Conservation (phyloP, 768 basidiomycete species). For the Tulasnella sp. region DNA sequence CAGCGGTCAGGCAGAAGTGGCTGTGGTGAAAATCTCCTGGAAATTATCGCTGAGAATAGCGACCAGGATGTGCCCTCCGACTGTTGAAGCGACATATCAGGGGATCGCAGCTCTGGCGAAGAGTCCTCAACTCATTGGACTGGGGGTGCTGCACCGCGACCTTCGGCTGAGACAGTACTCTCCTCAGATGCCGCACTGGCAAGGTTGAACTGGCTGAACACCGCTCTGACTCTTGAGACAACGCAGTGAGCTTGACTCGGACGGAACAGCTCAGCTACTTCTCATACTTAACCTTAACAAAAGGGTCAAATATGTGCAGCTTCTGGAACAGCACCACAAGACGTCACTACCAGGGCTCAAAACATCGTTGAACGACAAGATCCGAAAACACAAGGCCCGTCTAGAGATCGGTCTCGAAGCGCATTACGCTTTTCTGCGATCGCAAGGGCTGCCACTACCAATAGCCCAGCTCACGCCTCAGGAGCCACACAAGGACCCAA, state of each 20-base stretch:
- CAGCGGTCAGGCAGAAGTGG: no score
- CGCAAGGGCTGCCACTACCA: no score
- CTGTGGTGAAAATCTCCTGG: no score
- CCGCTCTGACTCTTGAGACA: not conserved
- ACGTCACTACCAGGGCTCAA: not conserved
- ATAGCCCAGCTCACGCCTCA: not conserved
- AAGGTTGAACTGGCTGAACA: not conserved
- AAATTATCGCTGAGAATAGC: no score
- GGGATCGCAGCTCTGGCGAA: no score
- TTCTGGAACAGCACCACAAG: not conserved
- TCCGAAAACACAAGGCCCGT: not conserved
- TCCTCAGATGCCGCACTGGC: not conserved
- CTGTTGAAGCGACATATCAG: no score
- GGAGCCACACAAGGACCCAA: not conserved
- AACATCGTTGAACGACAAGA: not conserved
- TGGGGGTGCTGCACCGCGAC: not conserved
- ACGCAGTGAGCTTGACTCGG: not conserved
- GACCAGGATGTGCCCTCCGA: no score
- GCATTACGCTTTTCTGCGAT: not conserved
- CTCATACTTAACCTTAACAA: not conserved
- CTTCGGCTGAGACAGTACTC: not conserved
- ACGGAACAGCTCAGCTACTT: not conserved
- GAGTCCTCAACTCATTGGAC: no score
- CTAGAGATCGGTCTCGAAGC: not conserved
- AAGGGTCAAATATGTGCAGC: not conserved